These are phyloP conservation scores for Daedaleopsis sinensis DNA, from an alignment of 768 basidiomycete genomes.

Conservation along the genomic window DNA sequence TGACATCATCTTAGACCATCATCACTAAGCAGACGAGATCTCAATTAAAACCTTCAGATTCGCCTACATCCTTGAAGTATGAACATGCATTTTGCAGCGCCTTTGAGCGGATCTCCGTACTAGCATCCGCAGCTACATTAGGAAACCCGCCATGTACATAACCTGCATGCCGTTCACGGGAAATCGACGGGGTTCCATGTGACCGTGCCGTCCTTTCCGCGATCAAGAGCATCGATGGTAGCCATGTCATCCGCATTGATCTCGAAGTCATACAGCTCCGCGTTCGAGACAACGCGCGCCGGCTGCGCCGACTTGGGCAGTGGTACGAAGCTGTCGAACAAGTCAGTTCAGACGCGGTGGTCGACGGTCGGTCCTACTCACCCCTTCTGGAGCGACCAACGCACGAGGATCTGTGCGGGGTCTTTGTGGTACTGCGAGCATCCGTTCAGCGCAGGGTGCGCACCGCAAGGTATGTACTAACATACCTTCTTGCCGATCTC, in stretches of 20 bases:
- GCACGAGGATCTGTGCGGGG: slow-evolving; percentile 78
- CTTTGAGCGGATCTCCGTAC: no score
- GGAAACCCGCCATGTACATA: no score
- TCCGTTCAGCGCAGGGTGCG: background rate
- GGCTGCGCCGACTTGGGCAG: slow-evolving; percentile 82
- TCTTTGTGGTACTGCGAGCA: slow-evolving; percentile 54
- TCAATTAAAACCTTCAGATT: no score
- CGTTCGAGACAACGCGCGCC: slow-evolving; percentile 71
- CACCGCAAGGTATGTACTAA: background rate
- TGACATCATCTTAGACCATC: no score
- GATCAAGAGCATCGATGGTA: slow-evolving; percentile 68
- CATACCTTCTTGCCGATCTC: slow-evolving; percentile 63
- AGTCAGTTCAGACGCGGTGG: background rate
- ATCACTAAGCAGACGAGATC: no score
- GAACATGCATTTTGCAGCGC: no score
- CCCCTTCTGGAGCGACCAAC: slow-evolving; percentile 90
- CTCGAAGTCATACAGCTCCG: slow-evolving; percentile 76
- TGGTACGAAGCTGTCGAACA: slow-evolving; percentile 66
- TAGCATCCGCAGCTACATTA: no score
- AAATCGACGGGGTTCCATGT: slow-evolving; percentile 84
- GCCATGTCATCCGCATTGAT: slow-evolving; percentile 66
- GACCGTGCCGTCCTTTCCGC: slow-evolving; percentile 70
- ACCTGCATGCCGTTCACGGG: slow-evolving; percentile 8
- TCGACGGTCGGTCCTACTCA: slow-evolving; percentile 36
- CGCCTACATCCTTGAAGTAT: no score